phyloP scores from a whole-genome alignment of 805 yeast genomes.

The Kluyveromyces nonfermentans region DNA sequence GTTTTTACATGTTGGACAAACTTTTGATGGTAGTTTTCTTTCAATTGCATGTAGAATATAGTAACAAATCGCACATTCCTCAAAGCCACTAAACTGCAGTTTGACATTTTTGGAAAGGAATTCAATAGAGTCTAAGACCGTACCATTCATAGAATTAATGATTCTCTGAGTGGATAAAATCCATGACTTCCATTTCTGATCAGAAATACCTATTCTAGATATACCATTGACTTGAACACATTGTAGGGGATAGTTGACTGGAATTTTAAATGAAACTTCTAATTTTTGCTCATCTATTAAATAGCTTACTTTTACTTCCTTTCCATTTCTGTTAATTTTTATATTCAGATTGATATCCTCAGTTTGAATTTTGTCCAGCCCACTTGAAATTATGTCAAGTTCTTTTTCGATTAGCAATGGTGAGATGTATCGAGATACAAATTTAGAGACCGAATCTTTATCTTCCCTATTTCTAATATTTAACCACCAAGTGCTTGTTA shows the following conservation, averaged over 20 bases:
- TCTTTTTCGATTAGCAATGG: slow-evolving; percentile 54
- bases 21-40: slow-evolving; percentile 80
- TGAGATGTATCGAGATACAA: slow-evolving; percentile 52
- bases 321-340: slow-evolving; percentile 48
- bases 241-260: slow-evolving; percentile 67
- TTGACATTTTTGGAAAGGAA: slow-evolving; percentile 53
- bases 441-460: slow-evolving; percentile 50
- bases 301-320: slow-evolving; percentile 65
- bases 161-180: slow-evolving; percentile 80
- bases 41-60: slow-evolving; percentile 80
- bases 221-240: slow-evolving; percentile 71
- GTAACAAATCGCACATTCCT: slow-evolving; percentile 96
- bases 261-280: slow-evolving; percentile 69
- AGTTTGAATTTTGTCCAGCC: slow-evolving; percentile 28
- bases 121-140: slow-evolving; percentile 37
- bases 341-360: slow-evolving; percentile 40
- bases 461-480: slow-evolving; percentile 58
- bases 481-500: slow-evolving; percentile 49
- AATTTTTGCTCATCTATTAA: slow-evolving; percentile 79
- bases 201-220: slow-evolving; percentile 77
- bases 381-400: slow-evolving; percentile 39
- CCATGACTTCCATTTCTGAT: slow-evolving; percentile 93
- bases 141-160: slow-evolving; percentile 63
- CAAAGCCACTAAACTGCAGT: slow-evolving; percentile 85
- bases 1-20: slow-evolving; percentile 84